Conservation (phyloP, 2,329 filamentous ascomycete genomes). For the Phyllosticta citribraziliensis region DNA sequence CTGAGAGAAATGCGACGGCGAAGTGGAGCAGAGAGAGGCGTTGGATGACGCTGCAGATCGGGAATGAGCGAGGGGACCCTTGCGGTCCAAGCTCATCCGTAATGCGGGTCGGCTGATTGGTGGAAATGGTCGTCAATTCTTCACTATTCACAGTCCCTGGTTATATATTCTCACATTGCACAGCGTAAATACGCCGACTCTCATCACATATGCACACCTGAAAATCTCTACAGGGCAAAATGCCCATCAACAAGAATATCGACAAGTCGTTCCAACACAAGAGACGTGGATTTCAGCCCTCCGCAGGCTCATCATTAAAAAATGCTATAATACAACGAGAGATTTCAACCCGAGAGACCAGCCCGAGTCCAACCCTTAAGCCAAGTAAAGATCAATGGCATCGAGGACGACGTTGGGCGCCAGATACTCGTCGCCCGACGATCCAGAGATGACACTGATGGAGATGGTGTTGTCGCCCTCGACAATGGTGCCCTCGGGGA, state of each 20-base stretch:
- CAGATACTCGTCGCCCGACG: constrained; percentile 44
- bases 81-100: neutral
- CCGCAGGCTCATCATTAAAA: too few species aligned
- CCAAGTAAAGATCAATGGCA: neutral
- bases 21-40: neutral
- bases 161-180: neutral
- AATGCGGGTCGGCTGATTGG: neutral
- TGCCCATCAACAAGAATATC: too few species aligned
- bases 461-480: constrained; percentile 54
- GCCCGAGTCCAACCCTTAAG: neutral
- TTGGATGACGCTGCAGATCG: neutral
- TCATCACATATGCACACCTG: too few species aligned
- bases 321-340: too few species aligned
- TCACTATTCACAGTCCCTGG: too few species aligned
- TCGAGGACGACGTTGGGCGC: constrained; percentile 43
- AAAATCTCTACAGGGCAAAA: too few species aligned
- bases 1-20: neutral
- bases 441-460: constrained; percentile 50
- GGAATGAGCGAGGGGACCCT: neutral
- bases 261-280: too few species aligned
- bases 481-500: constrained; percentile 50
- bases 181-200: too few species aligned
- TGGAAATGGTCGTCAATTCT: neutral
- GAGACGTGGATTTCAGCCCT: too few species aligned
- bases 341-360: neutral